Evolutionary conservation across 805 yeast genomes (phyloP), one percentile per base, ranked within the genome.

Genomic region (Yamadazyma paraphyllophila): DNA sequence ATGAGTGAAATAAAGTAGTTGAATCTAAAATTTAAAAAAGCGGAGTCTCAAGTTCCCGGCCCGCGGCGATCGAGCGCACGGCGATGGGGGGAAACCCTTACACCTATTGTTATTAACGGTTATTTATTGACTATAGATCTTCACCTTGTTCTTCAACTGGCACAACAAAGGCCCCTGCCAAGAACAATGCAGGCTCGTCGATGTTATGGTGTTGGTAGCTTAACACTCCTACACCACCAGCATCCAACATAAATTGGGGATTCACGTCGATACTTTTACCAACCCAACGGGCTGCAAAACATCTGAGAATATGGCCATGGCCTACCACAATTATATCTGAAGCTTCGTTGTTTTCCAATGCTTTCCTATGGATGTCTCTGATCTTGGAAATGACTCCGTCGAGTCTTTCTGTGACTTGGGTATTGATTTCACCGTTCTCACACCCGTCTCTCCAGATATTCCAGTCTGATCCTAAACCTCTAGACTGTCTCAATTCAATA

Each of bases 151-250:
- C 85, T 48, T 79, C 85, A 8, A 79, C 80, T 11, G 89, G 92
- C 11, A 85, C 83, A 7, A 73, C 71, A 56, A 88, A 89, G 0
- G 95, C 92, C 39, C 96, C 96, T 2, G 96, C 86, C 48, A 92
- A 73, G 41, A 75, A 80, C 46, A 92, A 63, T 0, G 97, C 96
- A 3, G 97, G 97, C 66, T 92, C 97, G 32, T 84, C 76, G 45
- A 88, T 76, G 61, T 76, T 82, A 59, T 84, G 82, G 63, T 91
- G 98, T 57, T 88, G 95, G 64, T 91, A 91, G 52, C 94, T 82
- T 59, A 92, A 72, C 1, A 90, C 96, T 50, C 97, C 96, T 35
- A 89, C 88, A 36, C 96, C 97, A 52, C 97, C 97, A 24, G 98
- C 96, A 61, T 92, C 97, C 54, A 92, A 71, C 63, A 92, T 71